Percentiles rank a stretch among this genome's conserved stretches.
phyloP scores from a whole-genome alignment of 1,284 basidiomycete genomes.

The Tremellales sp. region DNA sequence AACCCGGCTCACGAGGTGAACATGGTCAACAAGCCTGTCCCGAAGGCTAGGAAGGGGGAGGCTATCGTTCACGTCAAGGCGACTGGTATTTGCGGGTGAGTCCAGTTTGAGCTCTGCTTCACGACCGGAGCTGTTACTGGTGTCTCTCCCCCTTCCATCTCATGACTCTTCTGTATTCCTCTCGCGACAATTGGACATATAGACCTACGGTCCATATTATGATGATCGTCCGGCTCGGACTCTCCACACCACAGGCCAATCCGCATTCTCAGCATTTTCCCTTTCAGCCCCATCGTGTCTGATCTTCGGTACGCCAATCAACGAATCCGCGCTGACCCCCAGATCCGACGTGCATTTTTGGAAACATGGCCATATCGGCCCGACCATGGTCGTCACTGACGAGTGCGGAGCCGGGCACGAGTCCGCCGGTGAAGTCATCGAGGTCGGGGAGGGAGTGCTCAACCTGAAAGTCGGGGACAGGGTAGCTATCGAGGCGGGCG shows the following conservation, averaged over 20 bases:
- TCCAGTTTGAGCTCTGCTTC: no score
- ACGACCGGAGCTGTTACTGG: no score
- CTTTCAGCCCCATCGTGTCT: no score
- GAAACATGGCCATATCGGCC: constrained; percentile 52
- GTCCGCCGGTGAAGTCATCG: constrained; percentile 50
- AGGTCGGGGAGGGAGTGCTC: constrained; percentile 49
- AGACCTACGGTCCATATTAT: no score
- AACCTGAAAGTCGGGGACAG: constrained; percentile 48
- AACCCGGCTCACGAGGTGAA: constrained; percentile 48
- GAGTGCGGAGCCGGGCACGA: constrained; percentile 51
- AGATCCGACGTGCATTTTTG: constrained; percentile 54
- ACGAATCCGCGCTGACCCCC: not conserved
- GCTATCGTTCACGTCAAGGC: constrained; percentile 49
- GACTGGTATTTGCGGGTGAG: constrained; percentile 52
- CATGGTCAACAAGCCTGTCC: constrained; percentile 47
- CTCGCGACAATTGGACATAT: no score
- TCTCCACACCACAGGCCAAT: no score
- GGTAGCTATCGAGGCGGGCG: constrained; percentile 54
- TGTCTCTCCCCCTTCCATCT: no score
- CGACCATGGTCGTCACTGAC: constrained; percentile 46
- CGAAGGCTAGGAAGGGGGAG: constrained; percentile 44
- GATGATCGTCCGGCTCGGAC: no score
- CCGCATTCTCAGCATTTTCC: no score
- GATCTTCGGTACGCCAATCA: no score
- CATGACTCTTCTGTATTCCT: no score